Conservation (phyloP, 2,329 filamentous ascomycete genomes). For the Penicillium decumbens region DNA sequence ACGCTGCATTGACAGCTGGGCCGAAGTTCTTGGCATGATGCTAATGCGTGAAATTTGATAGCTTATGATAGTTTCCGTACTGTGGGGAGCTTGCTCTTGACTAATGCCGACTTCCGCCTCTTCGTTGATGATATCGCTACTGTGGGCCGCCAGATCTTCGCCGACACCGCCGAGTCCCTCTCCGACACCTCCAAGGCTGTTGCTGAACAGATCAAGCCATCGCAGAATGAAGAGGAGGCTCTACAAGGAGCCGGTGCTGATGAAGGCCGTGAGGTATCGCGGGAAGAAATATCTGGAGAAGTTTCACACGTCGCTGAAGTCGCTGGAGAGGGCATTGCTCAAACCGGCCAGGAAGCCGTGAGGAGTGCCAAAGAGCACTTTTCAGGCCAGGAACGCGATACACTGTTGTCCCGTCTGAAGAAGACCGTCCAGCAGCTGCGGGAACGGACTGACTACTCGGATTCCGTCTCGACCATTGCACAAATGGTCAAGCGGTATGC, state of each 20-base stretch:
- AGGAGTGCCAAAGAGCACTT: slow-evolving; percentile 71
- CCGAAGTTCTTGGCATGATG: slow-evolving; percentile 1
- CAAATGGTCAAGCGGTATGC: slow-evolving; percentile 74
- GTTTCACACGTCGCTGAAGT: slow-evolving; percentile 50
- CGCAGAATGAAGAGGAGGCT: slow-evolving; percentile 55
- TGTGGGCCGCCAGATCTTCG: slow-evolving; percentile 77
- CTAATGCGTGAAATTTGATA: slow-evolving; percentile 32
- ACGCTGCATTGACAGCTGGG: not conserved
- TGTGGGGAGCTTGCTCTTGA: slow-evolving; percentile 75
- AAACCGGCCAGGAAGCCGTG: slow-evolving; percentile 54
- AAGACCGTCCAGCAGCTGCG: slow-evolving; percentile 69
- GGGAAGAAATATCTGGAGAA: slow-evolving; percentile 59
- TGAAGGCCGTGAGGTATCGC: slow-evolving; percentile 50
- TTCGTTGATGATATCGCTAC: slow-evolving; percentile 76
- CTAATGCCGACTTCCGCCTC: slow-evolving; percentile 83
- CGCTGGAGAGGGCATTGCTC: slow-evolving; percentile 33
- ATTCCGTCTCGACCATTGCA: slow-evolving; percentile 76
- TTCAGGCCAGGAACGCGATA: slow-evolving; percentile 65
- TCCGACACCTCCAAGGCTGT: slow-evolving; percentile 70
- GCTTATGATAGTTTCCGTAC: slow-evolving; percentile 79
- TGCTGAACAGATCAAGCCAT: slow-evolving; percentile 68
- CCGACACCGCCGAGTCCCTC: slow-evolving; percentile 75
- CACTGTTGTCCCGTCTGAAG: slow-evolving; percentile 70
- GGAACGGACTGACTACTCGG: slow-evolving; percentile 73
- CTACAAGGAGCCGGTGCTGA: slow-evolving; percentile 45